Conservation (phyloP, 805 yeast genomes). For the Blastobotrys mokoenaii region DNA sequence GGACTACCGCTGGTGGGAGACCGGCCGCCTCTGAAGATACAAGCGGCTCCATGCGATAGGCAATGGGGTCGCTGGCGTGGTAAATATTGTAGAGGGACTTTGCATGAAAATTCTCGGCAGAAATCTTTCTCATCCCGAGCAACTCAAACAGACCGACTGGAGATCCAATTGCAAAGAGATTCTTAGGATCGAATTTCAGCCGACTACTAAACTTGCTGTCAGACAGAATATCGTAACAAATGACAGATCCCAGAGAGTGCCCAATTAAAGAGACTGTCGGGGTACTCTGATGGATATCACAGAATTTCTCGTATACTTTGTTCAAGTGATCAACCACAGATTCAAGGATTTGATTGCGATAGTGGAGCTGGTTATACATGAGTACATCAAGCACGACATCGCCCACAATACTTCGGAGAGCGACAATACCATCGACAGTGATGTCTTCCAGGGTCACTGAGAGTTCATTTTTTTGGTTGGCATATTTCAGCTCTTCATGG, state of each 20-base stretch:
- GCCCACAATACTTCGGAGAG: conserved; percentile 68
- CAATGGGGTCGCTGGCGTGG: conserved; percentile 89
- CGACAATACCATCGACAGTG: conserved; percentile 63
- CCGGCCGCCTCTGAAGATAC: conserved; percentile 41
- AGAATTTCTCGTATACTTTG: conserved; percentile 47
- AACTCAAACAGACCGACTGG: conserved; percentile 84
- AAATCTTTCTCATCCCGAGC: conserved; percentile 55
- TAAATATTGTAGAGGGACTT: conserved; percentile 67
- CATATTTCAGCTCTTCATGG: conserved; percentile 2
- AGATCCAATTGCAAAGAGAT: conserved; percentile 76
- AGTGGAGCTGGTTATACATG: conserved; percentile 61
- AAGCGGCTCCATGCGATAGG: conserved; percentile 83
- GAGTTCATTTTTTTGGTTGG: conserved; percentile 5
- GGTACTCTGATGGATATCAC: conserved; percentile 38
- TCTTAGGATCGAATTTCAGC: conserved; percentile 64
- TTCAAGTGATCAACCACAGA: conserved; percentile 61
- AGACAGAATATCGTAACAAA: conserved; percentile 64
- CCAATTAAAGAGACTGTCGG: conserved; percentile 81
- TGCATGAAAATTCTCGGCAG: conserved; percentile 32
- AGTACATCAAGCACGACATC: conserved; percentile 82
- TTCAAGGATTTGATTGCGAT: conserved; percentile 50
- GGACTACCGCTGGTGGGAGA: conserved; percentile 48
- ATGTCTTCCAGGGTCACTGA: conserved; percentile 47
- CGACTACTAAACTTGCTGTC: conserved; percentile 2
- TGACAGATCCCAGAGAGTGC: conserved; percentile 87